Percentiles rank a stretch among this genome's conserved stretches.
phyloP scores from a whole-genome alignment of 495 filamentous ascomycete species.

The Penicillium steckii region DNA sequence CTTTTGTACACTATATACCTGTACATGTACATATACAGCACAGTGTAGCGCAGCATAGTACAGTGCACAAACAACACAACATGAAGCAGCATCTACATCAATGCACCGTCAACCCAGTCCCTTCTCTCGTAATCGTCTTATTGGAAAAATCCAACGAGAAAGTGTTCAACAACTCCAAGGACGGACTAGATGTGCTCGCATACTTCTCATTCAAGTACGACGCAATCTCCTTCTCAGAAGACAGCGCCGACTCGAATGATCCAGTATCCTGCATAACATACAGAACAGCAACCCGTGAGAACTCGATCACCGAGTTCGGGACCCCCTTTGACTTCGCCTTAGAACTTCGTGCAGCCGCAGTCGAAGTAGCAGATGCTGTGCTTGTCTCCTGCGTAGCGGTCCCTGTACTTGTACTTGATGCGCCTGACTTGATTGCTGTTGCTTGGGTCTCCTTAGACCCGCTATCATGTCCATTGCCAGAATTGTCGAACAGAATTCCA shows the following conservation, averaged over 20 bases:
- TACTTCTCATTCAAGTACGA: constrained; percentile 32
- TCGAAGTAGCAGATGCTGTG: not conserved
- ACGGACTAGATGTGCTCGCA: constrained; percentile 15
- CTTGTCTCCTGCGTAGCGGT: not conserved
- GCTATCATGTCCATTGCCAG: not conserved
- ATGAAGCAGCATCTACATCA: constrained; percentile 14
- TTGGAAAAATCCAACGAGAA: constrained; percentile 44
- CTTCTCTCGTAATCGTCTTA: constrained; percentile 38
- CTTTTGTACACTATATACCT: no score
- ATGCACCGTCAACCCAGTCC: constrained; percentile 40
- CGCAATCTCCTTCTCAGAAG: constrained; percentile 35
- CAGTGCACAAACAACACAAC: not conserved
- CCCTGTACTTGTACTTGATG: constrained; percentile 11
- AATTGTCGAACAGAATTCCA: constrained; percentile 43
- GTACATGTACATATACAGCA: no score
- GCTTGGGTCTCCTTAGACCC: constrained; percentile 10
- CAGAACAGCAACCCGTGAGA: constrained; percentile 47
- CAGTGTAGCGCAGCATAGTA: not conserved
- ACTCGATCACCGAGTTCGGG: constrained; percentile 33
- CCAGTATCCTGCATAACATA: constrained; percentile 52
- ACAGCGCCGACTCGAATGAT: constrained; percentile 32
- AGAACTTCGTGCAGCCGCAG: constrained; percentile 16
- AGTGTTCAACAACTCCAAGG: constrained; percentile 25
- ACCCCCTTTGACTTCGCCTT: constrained; percentile 19
- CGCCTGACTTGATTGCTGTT: constrained; percentile 1